A percentile compares a stretch with the other conserved stretches of the same genome.
Conservation (phyloP, 306 rosid species). For the Begonia fuchsioides region DNA sequence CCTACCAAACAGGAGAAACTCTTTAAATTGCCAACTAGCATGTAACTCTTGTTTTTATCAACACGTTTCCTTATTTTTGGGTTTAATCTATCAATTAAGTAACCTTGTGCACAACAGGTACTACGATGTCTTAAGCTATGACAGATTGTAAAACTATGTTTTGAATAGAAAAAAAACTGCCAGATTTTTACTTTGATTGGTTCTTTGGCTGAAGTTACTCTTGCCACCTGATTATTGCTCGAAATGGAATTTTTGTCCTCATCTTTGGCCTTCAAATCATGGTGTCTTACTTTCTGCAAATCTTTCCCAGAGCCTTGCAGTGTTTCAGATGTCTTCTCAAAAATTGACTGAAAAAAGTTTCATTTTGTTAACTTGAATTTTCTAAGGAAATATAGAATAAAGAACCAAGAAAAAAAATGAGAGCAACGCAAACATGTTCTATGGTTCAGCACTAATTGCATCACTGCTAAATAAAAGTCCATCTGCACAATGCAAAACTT, state of each 20-base stretch:
- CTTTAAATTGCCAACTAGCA: neutral
- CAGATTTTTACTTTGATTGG: slow-evolving; percentile 30
- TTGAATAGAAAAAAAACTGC: neutral
- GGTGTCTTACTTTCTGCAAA: slow-evolving; percentile 28
- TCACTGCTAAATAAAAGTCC: no score
- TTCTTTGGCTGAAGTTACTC: slow-evolving; percentile 24
- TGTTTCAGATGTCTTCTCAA: slow-evolving; percentile 52
- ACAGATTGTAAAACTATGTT: no score
- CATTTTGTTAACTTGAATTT: neutral
- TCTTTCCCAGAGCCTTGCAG: slow-evolving; percentile 28
- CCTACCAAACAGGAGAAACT: slow-evolving; percentile 9
- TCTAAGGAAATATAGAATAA: neutral
- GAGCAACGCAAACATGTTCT: neutral
- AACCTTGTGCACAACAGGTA: no score
- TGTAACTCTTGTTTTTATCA: no score
- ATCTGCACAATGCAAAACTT: slow-evolving; percentile 11
- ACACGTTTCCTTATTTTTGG: no score
- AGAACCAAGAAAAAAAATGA: neutral
- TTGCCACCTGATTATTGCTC: slow-evolving; percentile 22
- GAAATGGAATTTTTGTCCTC: slow-evolving; percentile 21
- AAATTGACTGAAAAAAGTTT: slow-evolving; percentile 21
- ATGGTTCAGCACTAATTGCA: neutral
- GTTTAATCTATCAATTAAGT: no score
- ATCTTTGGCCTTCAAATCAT: slow-evolving; percentile 27
- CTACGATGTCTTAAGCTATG: no score